phyloP scores from a whole-genome alignment of 768 basidiomycete species.

The Rubroboletus pulcherrimus region DNA sequence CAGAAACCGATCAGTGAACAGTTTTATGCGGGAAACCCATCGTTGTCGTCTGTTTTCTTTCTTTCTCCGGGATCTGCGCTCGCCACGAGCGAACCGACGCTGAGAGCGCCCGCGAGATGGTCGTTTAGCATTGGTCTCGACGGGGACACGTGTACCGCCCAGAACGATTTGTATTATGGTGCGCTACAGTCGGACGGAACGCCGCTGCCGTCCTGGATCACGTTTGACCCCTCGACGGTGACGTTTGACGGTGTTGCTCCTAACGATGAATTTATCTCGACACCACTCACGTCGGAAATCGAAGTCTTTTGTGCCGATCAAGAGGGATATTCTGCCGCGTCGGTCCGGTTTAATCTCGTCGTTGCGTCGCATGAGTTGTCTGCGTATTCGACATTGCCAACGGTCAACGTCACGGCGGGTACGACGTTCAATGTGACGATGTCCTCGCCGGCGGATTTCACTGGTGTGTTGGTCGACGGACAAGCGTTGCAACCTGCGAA shows the following conservation, averaged over 20 bases:
- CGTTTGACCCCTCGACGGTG: conserved; percentile 59
- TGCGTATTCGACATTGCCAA: conserved; percentile 44
- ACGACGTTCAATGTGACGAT: conserved; percentile 51
- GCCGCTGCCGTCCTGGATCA: conserved; percentile 69
- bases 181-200: conserved; percentile 66
- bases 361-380: conserved; percentile 70
- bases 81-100: conserved; percentile 42
- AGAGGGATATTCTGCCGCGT: conserved; percentile 62
- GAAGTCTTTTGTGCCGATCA: conserved; percentile 68
- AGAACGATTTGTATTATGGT: conserved; percentile 54
- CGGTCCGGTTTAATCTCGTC: conserved; percentile 60
- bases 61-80: conserved; percentile 60
- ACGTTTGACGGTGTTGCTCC: conserved; percentile 84
- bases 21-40: conserved; percentile 56
- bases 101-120: conserved; percentile 80
- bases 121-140: conserved; percentile 88
- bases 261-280: conserved; percentile 32
- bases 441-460: conserved; percentile 54
- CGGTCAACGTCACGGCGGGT: conserved; percentile 67
- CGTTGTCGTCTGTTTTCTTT: conserved; percentile 73
- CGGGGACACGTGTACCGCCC: conserved; percentile 53
- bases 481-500: conserved; percentile 53
- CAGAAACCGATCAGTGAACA: conserved; percentile 53
- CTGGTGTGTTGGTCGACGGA: conserved; percentile 62
- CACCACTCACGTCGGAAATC: conserved; percentile 46